Base-by-base conservation (phyloP, 2,329 filamentous ascomycete genomes). In the Fusarium sp. region DNA sequence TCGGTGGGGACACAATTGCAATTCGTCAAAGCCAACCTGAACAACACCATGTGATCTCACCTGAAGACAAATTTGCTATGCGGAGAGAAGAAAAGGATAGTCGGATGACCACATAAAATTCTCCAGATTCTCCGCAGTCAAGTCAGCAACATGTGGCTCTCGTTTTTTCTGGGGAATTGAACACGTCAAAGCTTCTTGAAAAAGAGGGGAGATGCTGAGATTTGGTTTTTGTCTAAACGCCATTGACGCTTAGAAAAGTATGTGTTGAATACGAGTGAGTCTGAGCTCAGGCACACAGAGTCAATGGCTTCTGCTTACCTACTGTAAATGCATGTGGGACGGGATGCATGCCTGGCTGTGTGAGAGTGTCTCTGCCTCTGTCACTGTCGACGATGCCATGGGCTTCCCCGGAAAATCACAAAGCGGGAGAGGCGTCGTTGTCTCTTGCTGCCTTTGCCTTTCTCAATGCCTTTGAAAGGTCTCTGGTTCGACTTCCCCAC, bases 391-490 rank as follows among this genome's bases (percentile, higher is more conserved):
- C 24, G 30, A 36, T 55, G 47, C 26, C n/a, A 45, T 63, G 47
- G 30, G 26, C 38, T 77, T 68, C 74, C 75, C 75, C 75, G 38
- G 73, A 60, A 68, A 76, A 69, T 50, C 66, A 68, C 66, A 60
- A 58, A 75, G 76, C 62, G 66, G 74, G 75, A 73, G 69, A 75
- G 70, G 75, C 75, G 75, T 74, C 72, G 69, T 72, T 75, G 68
- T 74, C 75, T 77, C 73, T 66, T 67, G 48, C 45, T 57, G 34
- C 51, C 34, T 55, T 66, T 62, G n/a, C 42, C 41, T 66, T 56
- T 30, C 44, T 32, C 59, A n/a, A 20, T 28, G 17, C 47, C 28
- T 50, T 9, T 38, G n/a, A 52, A 36, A 34, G 26, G 34, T 59
- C 36, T 47, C 34, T 66, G 51, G 24, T 58, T 67, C 66, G 28